Percentiles rank a stretch among this genome's conserved stretches.
Conservation (phyloP, 75 land plant species). For the Picea glauca region DNA sequence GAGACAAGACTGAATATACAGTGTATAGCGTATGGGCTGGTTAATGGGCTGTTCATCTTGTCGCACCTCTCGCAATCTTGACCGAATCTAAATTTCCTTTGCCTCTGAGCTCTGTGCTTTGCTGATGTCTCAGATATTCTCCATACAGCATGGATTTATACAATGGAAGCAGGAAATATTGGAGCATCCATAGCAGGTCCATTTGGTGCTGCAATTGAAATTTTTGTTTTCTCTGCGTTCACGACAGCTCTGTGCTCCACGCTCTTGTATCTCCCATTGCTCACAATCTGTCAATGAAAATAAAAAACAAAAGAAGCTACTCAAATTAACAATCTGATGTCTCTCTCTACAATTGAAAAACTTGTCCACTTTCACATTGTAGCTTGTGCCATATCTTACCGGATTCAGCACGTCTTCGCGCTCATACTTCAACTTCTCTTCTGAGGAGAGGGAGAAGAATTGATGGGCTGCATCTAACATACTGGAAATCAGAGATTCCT, state of each 20-base stretch:
- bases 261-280: slow-evolving; percentile 81
- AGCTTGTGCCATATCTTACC: slow-evolving; percentile 72
- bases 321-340: too few relatives aligned
- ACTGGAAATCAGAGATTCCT: slow-evolving; percentile 17
- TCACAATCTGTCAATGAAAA: slow-evolving; percentile 41
- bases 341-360: slow-evolving; percentile 69
- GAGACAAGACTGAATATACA: too few relatives aligned
- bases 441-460: slow-evolving; percentile 66
- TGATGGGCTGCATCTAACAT: slow-evolving; percentile 39
- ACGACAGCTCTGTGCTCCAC: slow-evolving; percentile 65
- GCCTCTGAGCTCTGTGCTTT: too few relatives aligned
- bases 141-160: slow-evolving; percentile 45
- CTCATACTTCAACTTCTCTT: slow-evolving; percentile 70
- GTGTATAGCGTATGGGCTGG: too few relatives aligned
- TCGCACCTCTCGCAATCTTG: too few relatives aligned
- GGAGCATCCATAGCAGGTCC: slow-evolving; percentile 52
- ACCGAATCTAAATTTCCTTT: too few relatives aligned
- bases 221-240: slow-evolving; percentile 31
- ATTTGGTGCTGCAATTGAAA: slow-evolving; percentile 48
- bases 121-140: slow-evolving; percentile 48
- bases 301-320: too few relatives aligned
- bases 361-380: slow-evolving; percentile 45
- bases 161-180: slow-evolving; percentile 27
- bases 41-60: too few relatives aligned
- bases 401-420: slow-evolving; percentile 62